Base-by-base conservation (phyloP, 306 rosid species). In the Gillenia trifoliata region DNA sequence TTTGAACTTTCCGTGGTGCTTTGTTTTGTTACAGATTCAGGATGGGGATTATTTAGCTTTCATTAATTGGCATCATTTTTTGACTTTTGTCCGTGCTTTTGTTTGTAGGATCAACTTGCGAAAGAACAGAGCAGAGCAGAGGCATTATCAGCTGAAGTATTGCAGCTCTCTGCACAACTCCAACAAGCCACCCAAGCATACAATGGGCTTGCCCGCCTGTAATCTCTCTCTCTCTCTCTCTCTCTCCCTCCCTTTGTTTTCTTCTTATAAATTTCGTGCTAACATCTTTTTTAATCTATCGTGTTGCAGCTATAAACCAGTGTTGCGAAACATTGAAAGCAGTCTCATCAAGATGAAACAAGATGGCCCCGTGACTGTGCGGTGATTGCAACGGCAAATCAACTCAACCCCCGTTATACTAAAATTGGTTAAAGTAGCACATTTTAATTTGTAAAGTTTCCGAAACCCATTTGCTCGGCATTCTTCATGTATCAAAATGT, bases 101-200 rank as follows among this genome's bases (percentile, higher is more conserved):
- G 31, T 79, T 72, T 57, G 75, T 68, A 92, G 98, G 90, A 88
- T 36, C 88, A 91, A 83, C 81, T 94, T 59, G 90, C 84, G 30
- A 90, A 88, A 79, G 97, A 91, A 81, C 94, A 88, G 85, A 90
- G 90, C 84, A 88, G 79, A 86, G 97, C 93, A 22, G 96, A 87
- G 86, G 82, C 91, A 5, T 75, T 94, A 80, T 80, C 99, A n/a
- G 91, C 92, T 50, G 96, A 91, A 79, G 90, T 90, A 54, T 74
- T 92, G 92, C 96, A 72, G 88, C 93, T 94, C 76, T 94, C 97
- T 61, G 93, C 88, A 13, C 94, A 62, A 82, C 96, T 94, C 74
- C 93, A 94, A 83, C 97, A 90, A 80, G 68, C 89, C 77, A 91
- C 86, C 70, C 99, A 90, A 81, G 90, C 99, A 79, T 90, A 87